These are phyloP conservation scores for Lactarius sanguifluus DNA, from an alignment of 768 basidiomycete genomes.

Conservation along the genomic window DNA sequence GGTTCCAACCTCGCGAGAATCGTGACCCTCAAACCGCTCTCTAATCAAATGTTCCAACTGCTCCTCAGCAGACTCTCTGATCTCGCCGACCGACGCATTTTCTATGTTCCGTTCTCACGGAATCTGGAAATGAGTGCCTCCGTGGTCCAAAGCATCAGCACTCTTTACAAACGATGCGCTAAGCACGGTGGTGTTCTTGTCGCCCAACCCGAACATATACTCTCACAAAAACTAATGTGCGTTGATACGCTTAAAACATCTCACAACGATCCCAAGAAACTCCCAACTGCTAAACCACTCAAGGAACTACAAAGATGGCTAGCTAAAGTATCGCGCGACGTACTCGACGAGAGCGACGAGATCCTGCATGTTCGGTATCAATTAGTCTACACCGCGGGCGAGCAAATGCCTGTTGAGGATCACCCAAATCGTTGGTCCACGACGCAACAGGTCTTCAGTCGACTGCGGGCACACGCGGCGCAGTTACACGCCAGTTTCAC, in stretches of 20 bases:
- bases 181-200: conserved; percentile 44
- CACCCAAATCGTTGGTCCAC: conserved; percentile 46
- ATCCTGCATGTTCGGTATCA: conserved; percentile 49
- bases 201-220: conserved; percentile 52
- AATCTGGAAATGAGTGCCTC: conserved; percentile 33
- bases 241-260: conserved; percentile 37
- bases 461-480: conserved; percentile 32
- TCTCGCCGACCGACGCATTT: conserved; percentile 48
- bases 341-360: conserved; percentile 33
- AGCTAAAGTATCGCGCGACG: conserved; percentile 10
- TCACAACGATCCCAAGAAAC: conserved; percentile 3
- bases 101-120: conserved; percentile 52
- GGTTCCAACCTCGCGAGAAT: conserved; percentile 47
- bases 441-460: conserved; percentile 42
- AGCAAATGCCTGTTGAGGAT: conserved; percentile 40
- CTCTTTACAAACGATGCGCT: conserved; percentile 43
- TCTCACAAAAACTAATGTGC: conserved; percentile 51
- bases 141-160: conserved; percentile 31
- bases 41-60: conserved; percentile 48
- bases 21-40: conserved; percentile 49
- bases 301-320: neutral
- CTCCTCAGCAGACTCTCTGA: conserved; percentile 45
- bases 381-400: conserved; percentile 47
- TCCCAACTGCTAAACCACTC: neutral
- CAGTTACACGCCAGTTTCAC: neutral